Conservation (phyloP, 352 stramenopile species). For the Aphanomyces cochlioides region DNA sequence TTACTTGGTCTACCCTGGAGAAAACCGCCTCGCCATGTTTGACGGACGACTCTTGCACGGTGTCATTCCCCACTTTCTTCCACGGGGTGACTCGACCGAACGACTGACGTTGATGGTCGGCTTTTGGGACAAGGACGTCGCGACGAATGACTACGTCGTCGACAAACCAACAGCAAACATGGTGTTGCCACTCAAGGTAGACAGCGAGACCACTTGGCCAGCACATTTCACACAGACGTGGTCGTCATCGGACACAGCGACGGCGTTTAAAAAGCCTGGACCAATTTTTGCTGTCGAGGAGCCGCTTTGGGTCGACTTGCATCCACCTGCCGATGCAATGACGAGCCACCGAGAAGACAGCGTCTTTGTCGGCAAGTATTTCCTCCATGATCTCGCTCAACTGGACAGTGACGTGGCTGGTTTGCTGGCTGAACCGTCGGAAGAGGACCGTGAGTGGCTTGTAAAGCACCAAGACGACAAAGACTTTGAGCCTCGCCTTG, state of each 20-base stretch:
- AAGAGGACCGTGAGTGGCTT: constrained; percentile 8
- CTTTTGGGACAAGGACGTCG: constrained; percentile 16
- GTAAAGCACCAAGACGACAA: constrained; percentile 1
- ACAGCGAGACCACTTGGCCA: constrained; percentile 1
- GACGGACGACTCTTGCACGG: constrained; percentile 19
- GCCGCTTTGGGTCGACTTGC: neutral
- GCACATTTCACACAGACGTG: neutral
- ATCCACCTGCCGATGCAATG: neutral
- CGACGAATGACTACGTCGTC: neutral
- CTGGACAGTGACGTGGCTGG: constrained; percentile 20
- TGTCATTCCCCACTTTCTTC: constrained; percentile 9
- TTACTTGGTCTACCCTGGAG: constrained; percentile 14
- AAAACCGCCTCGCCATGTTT: constrained; percentile 21
- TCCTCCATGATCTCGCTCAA: constrained; percentile 5
- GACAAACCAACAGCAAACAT: constrained; percentile 23
- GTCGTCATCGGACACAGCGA: neutral
- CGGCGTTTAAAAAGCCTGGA: neutral
- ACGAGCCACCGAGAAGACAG: neutral
- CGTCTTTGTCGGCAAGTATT: constrained; percentile 22
- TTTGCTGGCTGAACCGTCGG: constrained; percentile 14
- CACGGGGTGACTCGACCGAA: neutral
- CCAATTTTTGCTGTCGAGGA: neutral
- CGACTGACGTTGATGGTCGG: constrained; percentile 22
- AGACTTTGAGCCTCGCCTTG: neutral
- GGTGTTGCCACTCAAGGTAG: constrained; percentile 5